Evolutionary conservation across 345 rosid genomes (phyloP), one percentile per base, ranked within the genome.

Genomic region (Lepidium sativum): DNA sequence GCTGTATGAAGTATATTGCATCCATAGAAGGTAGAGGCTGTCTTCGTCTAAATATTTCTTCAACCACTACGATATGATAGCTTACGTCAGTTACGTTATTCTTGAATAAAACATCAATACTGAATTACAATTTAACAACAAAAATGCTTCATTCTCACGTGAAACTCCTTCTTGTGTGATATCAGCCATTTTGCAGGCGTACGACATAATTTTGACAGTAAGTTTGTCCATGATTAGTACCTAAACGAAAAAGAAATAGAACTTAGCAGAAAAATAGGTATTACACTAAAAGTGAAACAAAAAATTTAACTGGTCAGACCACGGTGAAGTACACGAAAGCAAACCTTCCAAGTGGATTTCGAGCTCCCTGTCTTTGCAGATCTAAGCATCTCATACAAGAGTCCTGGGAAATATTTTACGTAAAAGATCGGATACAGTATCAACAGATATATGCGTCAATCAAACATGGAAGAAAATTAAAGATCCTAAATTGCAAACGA

Each of bases 81-180:
- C 5, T 54, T 29, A 23, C 2, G 45, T 23, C 50, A 35, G 25
- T 62, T 56, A 34, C 42, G 20, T 9, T 63, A 48, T 48, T 34
- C 11, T 34, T 23, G 32, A 34, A 23, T n/a, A 47, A 18, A 61
- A 15, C 21, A 67, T 32, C 70, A 49, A n/a, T 10, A 39, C 10
- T n/a, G 8, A 52, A 15, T 31, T 52, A 8, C 13, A 51, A 32
- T 35, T 54, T 42, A 21, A 27, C 31, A 2, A 20, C 39, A 63
- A 65, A 21, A 68, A 20, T 44, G 43, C 23, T 53, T 53, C 18
- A 47, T 45, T 54, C 98, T 95, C 84, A 95, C 99, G 71, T 76
- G 97, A 87, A 73, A 95, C 89, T 78, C 98, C 98, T 83, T 95
- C 99, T 70, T 87, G 91, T 15, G 98, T 87, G 76, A 95, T 88